Percentiles rank a stretch among this genome's conserved stretches.
phyloP scores from a whole-genome alignment of 331 rosid species.

The Cydonia oblonga region DNA sequence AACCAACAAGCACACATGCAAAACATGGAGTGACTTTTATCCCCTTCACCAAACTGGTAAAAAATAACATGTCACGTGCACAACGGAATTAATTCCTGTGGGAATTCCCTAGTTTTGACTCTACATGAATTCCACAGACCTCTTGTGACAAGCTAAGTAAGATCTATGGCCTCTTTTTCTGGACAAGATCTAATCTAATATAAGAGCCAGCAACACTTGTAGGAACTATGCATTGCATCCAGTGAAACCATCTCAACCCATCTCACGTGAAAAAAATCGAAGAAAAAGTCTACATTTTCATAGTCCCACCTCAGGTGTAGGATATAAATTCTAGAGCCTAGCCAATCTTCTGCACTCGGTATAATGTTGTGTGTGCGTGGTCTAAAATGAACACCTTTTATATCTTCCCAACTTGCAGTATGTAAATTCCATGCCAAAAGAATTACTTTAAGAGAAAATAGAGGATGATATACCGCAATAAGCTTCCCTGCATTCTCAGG shows the following conservation, averaged over 20 bases:
- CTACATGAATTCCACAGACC: too few relatives aligned
- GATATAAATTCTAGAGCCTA: not conserved
- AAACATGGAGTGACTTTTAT: not conserved
- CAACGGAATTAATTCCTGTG: not conserved
- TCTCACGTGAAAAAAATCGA: not conserved
- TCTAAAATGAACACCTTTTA: too few relatives aligned
- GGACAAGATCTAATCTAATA: too few relatives aligned
- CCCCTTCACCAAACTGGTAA: not conserved
- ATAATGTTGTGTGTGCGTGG: too few relatives aligned
- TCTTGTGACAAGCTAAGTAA: too few relatives aligned
- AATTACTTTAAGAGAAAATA: not conserved
- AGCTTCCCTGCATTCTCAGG: constrained; percentile 95
- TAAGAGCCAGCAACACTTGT: not conserved
- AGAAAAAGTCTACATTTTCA: not conserved
- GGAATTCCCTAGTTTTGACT: too few relatives aligned
- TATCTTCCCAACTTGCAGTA: not conserved
- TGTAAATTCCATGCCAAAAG: not conserved
- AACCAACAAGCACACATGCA: not conserved
- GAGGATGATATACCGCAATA: constrained; percentile 45
- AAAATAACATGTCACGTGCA: not conserved
- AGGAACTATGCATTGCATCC: not conserved
- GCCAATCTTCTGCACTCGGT: too few relatives aligned
- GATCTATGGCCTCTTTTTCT: not conserved
- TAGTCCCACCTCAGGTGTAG: not conserved
- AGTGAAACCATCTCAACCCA: not conserved